Conservation (phyloP, 1,139 yeast species). For the Debaryomycetaceae sp. region DNA sequence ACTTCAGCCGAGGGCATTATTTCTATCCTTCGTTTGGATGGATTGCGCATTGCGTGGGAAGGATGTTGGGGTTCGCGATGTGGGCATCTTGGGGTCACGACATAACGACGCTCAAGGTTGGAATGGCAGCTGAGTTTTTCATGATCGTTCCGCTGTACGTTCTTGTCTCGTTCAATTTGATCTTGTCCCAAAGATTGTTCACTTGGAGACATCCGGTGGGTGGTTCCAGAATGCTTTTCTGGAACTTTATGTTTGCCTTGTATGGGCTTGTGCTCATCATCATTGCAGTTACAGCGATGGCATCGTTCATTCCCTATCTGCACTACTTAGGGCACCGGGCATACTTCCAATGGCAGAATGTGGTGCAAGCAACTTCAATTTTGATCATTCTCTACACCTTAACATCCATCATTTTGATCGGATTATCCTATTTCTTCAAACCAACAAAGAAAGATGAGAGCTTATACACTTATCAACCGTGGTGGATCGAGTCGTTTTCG, state of each 20-base stretch:
- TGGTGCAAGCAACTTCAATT: slow-evolving; percentile 55
- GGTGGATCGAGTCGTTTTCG: slow-evolving; percentile 69
- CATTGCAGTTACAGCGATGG: slow-evolving; percentile 63
- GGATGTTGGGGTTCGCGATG: slow-evolving; percentile 58
- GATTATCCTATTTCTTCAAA: slow-evolving; percentile 50
- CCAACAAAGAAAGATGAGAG: slow-evolving; percentile 55
- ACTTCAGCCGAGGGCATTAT: slow-evolving; percentile 58
- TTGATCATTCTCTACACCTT: slow-evolving; percentile 57
- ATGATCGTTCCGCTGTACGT: slow-evolving; percentile 54
- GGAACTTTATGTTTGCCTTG: slow-evolving; percentile 48
- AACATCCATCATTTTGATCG: slow-evolving; percentile 49
- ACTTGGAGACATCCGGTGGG: slow-evolving; percentile 83
- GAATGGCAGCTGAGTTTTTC: slow-evolving; percentile 60
- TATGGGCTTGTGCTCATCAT: slow-evolving; percentile 57
- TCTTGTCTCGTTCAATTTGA: slow-evolving; percentile 56
- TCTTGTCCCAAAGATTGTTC: slow-evolving; percentile 72
- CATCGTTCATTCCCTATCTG: slow-evolving; percentile 62
- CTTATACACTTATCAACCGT: slow-evolving; percentile 66
- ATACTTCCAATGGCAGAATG: slow-evolving; percentile 52
- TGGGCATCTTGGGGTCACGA: slow-evolving; percentile 61
- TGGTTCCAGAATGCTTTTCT: slow-evolving; percentile 55
- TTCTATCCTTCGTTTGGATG: slow-evolving; percentile 61
- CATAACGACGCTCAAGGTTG: slow-evolving; percentile 42
- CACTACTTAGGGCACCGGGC: slow-evolving; percentile 47
- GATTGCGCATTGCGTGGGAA: slow-evolving; percentile 47